Conservation (phyloP, 2,329 filamentous ascomycete species). For the Penicillium sp. region DNA sequence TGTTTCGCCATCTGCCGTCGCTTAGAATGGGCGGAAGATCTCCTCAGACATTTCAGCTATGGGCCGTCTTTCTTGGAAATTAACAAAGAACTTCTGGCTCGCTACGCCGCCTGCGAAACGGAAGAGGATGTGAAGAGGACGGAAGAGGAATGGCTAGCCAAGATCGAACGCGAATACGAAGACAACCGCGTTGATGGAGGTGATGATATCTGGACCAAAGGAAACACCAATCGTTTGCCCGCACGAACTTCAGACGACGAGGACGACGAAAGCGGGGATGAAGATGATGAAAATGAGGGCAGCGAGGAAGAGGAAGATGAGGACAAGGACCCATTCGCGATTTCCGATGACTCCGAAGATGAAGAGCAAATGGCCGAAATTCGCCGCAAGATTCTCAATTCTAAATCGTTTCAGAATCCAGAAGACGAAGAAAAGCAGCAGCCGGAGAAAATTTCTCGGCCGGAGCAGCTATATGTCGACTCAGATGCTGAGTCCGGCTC, state of each 20-base stretch:
- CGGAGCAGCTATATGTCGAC: constrained; percentile 56
- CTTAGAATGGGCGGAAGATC: constrained; percentile 81
- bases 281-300: constrained; percentile 48
- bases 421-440: constrained; percentile 51
- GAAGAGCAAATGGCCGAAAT: constrained; percentile 93
- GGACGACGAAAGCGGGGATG: constrained; percentile 48
- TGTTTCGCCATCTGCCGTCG: constrained; percentile 93
- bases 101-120: constrained; percentile 79
- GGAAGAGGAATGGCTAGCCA: constrained; percentile 83
- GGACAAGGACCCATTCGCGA: constrained; percentile 67
- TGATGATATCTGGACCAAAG: constrained; percentile 83
- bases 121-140: constrained; percentile 80
- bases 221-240: constrained; percentile 74
- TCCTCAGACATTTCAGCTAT: constrained; percentile 83
- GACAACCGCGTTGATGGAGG: constrained; percentile 66
- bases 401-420: constrained; percentile 76
- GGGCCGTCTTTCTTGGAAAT: constrained; percentile 87
- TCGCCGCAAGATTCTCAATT: constrained; percentile 82
- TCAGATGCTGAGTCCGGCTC: constrained; percentile 71
- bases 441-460: constrained; percentile 63
- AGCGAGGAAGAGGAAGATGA: constrained; percentile 47
- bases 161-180: constrained; percentile 84
- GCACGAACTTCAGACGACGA: constrained; percentile 55
- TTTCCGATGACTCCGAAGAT: constrained; percentile 77
- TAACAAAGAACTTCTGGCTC: constrained; percentile 76